Conservation (phyloP, 768 basidiomycete species). For the Pulveroboletus sp. region DNA sequence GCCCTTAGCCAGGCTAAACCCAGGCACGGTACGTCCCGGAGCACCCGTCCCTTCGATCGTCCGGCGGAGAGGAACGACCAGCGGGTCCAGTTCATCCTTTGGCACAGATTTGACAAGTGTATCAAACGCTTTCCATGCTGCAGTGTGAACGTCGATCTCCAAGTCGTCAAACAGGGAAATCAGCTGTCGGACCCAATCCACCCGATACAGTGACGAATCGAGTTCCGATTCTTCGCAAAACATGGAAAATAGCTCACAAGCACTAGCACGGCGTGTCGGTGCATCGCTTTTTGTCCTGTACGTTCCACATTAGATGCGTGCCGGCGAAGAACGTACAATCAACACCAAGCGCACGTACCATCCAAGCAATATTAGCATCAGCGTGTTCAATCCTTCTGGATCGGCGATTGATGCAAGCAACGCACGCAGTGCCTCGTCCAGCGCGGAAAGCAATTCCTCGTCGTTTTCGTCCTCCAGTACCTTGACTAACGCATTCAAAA, state of each 20-base stretch:
- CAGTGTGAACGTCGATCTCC: constrained; percentile 68
- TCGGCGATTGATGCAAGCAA: constrained; percentile 78
- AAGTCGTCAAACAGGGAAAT: constrained; percentile 78
- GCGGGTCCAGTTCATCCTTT: constrained; percentile 88
- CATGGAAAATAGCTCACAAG: constrained; percentile 68
- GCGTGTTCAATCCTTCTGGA: constrained; percentile 79
- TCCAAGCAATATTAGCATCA: constrained; percentile 85
- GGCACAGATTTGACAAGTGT: constrained; percentile 83
- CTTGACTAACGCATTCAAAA: constrained; percentile 75
- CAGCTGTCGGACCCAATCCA: constrained; percentile 93
- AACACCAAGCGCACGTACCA: constrained; percentile 52
- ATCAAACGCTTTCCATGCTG: constrained; percentile 81
- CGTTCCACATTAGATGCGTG: neutral
- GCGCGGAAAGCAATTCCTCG: constrained; percentile 64
- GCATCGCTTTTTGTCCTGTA: constrained; percentile 75
- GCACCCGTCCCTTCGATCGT: constrained; percentile 83
- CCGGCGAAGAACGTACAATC: neutral
- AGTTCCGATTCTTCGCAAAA: constrained; percentile 83
- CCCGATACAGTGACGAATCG: constrained; percentile 78
- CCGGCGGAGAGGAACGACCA: constrained; percentile 85
- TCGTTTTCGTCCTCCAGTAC: constrained; percentile 65
- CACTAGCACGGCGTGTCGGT: constrained; percentile 68
- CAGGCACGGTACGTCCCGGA: constrained; percentile 73
- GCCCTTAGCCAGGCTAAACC: constrained; percentile 83
- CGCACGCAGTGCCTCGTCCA: constrained; percentile 71